Conservation (phyloP, 2,329 filamentous ascomycete genomes). For the Plenodomus lindquistii region DNA sequence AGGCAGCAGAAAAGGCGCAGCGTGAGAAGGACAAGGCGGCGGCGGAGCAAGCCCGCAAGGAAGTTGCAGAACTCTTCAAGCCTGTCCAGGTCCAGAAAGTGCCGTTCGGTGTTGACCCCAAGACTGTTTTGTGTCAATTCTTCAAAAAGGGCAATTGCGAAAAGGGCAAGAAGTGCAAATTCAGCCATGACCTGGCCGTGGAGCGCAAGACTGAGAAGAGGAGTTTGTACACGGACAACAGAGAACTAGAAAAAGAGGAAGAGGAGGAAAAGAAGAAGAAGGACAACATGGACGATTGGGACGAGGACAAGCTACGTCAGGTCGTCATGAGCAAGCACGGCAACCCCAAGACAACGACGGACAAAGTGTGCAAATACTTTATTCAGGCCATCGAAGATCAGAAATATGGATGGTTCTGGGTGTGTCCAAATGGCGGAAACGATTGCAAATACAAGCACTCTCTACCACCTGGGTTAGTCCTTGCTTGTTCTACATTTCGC, state of each 20-base stretch:
- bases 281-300: constrained; percentile 95
- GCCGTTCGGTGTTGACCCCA: constrained; percentile 95
- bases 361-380: constrained; percentile 99
- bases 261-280: constrained; percentile 78
- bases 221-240: constrained; percentile 84
- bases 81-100: constrained; percentile 97
- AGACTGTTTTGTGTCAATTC: constrained; percentile 95
- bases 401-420: constrained; percentile 99
- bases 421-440: constrained; percentile 92
- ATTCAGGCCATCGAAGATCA: constrained; percentile 96
- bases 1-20: constrained; percentile 64
- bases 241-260: constrained; percentile 72
- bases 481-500: not conserved
- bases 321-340: constrained; percentile 96
- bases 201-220: constrained; percentile 93
- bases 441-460: constrained; percentile 99
- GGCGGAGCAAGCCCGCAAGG: constrained; percentile 79
- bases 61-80: constrained; percentile 81
- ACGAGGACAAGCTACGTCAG: constrained; percentile 89
- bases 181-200: constrained; percentile 85
- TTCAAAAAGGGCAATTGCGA: constrained; percentile 97
- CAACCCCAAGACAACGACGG: constrained; percentile 91
- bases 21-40: constrained; percentile 89
- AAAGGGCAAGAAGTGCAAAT: constrained; percentile 94
- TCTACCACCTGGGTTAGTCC: constrained; percentile 84